phyloP scores from a whole-genome alignment of 1,284 basidiomycete genomes.

The Cryptococcus sp. region DNA sequence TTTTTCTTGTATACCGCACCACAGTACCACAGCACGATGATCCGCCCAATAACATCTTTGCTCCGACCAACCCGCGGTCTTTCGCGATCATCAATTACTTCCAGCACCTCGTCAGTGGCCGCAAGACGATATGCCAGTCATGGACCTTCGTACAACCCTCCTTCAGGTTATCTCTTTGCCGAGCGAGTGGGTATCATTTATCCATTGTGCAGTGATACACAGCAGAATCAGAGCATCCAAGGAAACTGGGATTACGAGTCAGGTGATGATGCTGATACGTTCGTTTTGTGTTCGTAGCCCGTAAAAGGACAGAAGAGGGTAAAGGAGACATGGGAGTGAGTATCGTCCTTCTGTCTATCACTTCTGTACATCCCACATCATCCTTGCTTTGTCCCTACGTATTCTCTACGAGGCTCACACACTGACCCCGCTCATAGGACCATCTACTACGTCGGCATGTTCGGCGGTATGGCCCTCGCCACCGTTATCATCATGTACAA shows the following conservation, averaged over 20 bases:
- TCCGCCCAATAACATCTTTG: slow-evolving; percentile 3
- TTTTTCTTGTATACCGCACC: not conserved
- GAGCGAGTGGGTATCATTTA: slow-evolving; percentile 68
- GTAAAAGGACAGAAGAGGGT: slow-evolving; percentile 38
- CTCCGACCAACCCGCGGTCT: slow-evolving; percentile 7
- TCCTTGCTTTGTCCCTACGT: too few species aligned
- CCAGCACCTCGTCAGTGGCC: slow-evolving; percentile 5
- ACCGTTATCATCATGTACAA: slow-evolving; percentile 84
- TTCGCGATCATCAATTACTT: not conserved
- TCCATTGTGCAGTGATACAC: too few species aligned
- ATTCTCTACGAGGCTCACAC: too few species aligned
- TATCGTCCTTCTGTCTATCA: slow-evolving; percentile 9
- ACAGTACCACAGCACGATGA: not conserved
- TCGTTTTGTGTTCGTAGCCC: slow-evolving; percentile 8
- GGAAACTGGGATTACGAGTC: not conserved
- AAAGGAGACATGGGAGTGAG: slow-evolving; percentile 49
- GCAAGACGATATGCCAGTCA: slow-evolving; percentile 60
- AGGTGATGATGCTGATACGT: slow-evolving; percentile 13
- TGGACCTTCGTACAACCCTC: slow-evolving; percentile 81
- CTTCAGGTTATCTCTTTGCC: slow-evolving; percentile 80
- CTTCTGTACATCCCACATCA: too few species aligned
- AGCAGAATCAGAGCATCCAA: not conserved
- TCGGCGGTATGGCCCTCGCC: slow-evolving; percentile 78
- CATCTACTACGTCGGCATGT: slow-evolving; percentile 87
- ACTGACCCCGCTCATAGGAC: slow-evolving; percentile 34